phyloP scores from a whole-genome alignment of 1,139 yeast species.

The Magnusiomyces paraingens region DNA sequence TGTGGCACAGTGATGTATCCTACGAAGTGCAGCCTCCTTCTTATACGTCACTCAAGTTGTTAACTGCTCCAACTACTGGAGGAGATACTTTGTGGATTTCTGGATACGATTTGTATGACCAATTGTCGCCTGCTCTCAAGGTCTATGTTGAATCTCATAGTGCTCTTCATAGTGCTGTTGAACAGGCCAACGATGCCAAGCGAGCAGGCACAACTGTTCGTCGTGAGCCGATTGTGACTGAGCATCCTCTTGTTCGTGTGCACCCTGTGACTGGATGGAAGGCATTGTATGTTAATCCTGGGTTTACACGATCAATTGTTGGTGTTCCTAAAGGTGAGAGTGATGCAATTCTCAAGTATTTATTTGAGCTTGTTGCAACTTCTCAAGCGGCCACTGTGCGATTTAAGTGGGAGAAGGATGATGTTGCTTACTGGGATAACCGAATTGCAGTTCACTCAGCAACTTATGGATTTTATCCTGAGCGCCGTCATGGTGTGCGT shows the following conservation, averaged over 20 bases:
- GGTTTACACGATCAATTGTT: conserved; percentile 55
- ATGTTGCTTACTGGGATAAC: conserved; percentile 72
- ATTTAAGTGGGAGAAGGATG: conserved; percentile 45
- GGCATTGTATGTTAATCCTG: conserved; percentile 51
- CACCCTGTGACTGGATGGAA: conserved; percentile 66
- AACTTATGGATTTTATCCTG: conserved; percentile 34
- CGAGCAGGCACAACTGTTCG: conserved; percentile 56
- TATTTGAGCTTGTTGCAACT: conserved; percentile 47
- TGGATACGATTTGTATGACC: conserved; percentile 59
- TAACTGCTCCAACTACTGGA: conserved; percentile 58
- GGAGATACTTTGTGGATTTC: conserved; percentile 72
- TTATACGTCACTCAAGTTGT: conserved; percentile 52
- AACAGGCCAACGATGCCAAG: conserved; percentile 55
- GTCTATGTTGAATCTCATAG: conserved; percentile 49
- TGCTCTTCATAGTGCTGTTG: conserved; percentile 62
- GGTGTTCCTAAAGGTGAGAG: conserved; percentile 64
- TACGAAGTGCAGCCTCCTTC: conserved; percentile 70
- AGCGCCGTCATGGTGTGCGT: conserved; percentile 60
- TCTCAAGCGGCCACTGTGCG: conserved; percentile 51
- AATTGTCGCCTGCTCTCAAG: conserved; percentile 57
- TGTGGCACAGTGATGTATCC: conserved; percentile 66
- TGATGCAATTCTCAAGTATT: conserved; percentile 46
- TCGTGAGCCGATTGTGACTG: conserved; percentile 50
- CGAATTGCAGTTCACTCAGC: conserved; percentile 61
- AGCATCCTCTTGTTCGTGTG: conserved; percentile 61